These are phyloP conservation scores for Ustulina deusta DNA, from an alignment of 2,329 filamentous ascomycete genomes.

Conservation along the genomic window DNA sequence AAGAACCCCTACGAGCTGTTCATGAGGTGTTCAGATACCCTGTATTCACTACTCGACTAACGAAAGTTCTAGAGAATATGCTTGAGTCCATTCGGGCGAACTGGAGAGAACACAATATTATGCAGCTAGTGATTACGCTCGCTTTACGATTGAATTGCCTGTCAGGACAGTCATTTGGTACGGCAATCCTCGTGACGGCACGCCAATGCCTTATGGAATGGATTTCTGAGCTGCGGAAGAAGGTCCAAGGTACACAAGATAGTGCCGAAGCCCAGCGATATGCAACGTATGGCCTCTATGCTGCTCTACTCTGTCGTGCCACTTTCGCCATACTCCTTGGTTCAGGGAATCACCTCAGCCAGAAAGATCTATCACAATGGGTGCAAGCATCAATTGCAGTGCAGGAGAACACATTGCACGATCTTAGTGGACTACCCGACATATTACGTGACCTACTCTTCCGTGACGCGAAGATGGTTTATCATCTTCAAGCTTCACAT, in stretches of 20 bases:
- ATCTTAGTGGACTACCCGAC: conserved; percentile 52
- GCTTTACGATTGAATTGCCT: conserved; percentile 28
- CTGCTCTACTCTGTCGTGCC: conserved; percentile 65
- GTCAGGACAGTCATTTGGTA: conserved; percentile 8
- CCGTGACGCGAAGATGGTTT: conserved; percentile 60
- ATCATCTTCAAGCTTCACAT: conserved; percentile 54
- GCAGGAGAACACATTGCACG: conserved; percentile 59
- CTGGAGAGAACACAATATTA: conserved; percentile 67
- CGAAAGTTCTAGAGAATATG: conserved; percentile 58
- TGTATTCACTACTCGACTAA: conserved; percentile 61
- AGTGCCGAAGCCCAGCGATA: conserved; percentile 48
- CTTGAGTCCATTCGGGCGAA: conserved; percentile 63
- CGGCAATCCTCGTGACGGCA: neutral
- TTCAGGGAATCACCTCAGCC: conserved; percentile 26
- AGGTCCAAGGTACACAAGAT: conserved; percentile 10
- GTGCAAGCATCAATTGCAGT: conserved; percentile 50
- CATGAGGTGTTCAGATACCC: conserved; percentile 64
- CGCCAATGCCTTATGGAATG: conserved; percentile 28
- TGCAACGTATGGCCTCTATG: conserved; percentile 62
- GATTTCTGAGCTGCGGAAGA: conserved; percentile 24
- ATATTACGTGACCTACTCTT: conserved; percentile 56
- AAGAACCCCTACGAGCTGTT: conserved; percentile 56
- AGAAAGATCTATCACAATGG: conserved; percentile 42
- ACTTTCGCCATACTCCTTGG: conserved; percentile 40
- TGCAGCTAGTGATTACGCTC: conserved; percentile 32